A percentile compares a stretch with the other conserved stretches of the same genome.
Evolutionary conservation across 768 basidiomycete genomes (phyloP).

Genomic region (Mycena amicta): DNA sequence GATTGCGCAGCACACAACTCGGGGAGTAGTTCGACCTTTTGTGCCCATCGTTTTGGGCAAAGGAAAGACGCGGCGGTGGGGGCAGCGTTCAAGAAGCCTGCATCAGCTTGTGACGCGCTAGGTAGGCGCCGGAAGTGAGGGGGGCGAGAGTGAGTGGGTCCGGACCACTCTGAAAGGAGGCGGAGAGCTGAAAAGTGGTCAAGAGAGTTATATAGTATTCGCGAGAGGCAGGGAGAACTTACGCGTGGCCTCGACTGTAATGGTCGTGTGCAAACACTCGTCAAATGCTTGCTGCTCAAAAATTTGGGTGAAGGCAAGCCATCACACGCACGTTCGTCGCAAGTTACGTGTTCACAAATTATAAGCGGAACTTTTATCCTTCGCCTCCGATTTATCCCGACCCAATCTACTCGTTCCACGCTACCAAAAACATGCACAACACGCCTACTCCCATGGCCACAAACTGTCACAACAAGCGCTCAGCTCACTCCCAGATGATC

Average conservation of each 20-base stretch:
- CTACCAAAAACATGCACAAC: conserved; percentile 88
- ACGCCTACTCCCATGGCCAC: conserved; percentile 91
- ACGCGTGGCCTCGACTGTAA: conserved; percentile 7
- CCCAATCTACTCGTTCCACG: conserved; percentile 79
- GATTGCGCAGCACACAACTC: conserved; percentile 90
- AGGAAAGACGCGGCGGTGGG: conserved; percentile 9
- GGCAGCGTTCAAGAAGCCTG: conserved; percentile 30
- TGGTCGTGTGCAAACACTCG: conserved; percentile 11
- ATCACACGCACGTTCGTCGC: conserved; percentile 7
- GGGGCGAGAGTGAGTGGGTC: neutral
- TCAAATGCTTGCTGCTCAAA: conserved; percentile 1
- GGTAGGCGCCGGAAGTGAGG: conserved; percentile 22
- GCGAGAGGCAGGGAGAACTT: neutral
- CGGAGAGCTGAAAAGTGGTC: neutral
- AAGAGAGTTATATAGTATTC: conserved; percentile 6
- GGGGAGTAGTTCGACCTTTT: conserved; percentile 79
- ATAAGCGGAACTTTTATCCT: neutral
- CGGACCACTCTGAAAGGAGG: conserved; percentile 3
- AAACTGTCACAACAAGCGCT: conserved; percentile 57
- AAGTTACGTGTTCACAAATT: neutral
- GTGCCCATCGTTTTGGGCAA: conserved; percentile 48
- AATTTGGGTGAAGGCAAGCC: neutral
- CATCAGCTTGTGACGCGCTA: conserved; percentile 29
- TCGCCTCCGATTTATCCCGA: conserved; percentile 9
- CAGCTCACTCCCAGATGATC: conserved; percentile 12